Base-by-base conservation (phyloP, 2,329 filamentous ascomycete genomes). In the Polychaeton citri region DNA sequence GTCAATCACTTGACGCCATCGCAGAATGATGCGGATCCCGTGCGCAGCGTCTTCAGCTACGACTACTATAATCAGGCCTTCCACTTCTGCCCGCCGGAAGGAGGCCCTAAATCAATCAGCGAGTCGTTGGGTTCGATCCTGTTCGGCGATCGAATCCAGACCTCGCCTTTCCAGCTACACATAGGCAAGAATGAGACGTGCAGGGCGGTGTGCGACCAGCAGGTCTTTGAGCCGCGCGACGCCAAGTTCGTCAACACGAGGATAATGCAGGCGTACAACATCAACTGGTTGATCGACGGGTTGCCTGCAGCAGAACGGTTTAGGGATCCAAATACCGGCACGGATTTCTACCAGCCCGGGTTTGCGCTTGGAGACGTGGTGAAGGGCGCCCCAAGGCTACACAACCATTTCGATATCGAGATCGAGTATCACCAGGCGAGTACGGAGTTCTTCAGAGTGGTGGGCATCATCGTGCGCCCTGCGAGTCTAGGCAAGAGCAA, bases 251-350 rank as follows among this genome's bases (percentile, higher is more conserved):
- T 94, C 43, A 93, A 90, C 55, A 68, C 70, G 48, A 75, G 79
- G 50, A 94, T 98, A 57, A 68, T 69, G 52, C 76, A 92, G 56
- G 84, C 81, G 21, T 95, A 93, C 61, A 88, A 87, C 50, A 63
- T 96, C 50, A 95, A 96, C 59, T 95, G 88, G 85, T 69, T 98
- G 35, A 80, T 98, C 26, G 90, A 98, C 59, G 88, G 90, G 2
- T 66, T 98, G 35, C 90, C 90, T 1, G 90, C 86, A 2, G 90
- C 86, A 17, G 85, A 95, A 59, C 66, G 81, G 51, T 79, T 86
- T 42, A 65, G 73, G 46, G 90, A 95, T 55, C 71, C 79, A 30
- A 71, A 80, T 33, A 86, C 82, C 2, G 71, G 79, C 21, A 79
- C 78, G 10, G 74, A 79, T 33, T 95, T 92, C 55, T 93, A 94